Percentiles rank a stretch among this genome's conserved stretches.
Conservation (phyloP, 495 filamentous ascomycete species). For the Hypoxylon rickii region DNA sequence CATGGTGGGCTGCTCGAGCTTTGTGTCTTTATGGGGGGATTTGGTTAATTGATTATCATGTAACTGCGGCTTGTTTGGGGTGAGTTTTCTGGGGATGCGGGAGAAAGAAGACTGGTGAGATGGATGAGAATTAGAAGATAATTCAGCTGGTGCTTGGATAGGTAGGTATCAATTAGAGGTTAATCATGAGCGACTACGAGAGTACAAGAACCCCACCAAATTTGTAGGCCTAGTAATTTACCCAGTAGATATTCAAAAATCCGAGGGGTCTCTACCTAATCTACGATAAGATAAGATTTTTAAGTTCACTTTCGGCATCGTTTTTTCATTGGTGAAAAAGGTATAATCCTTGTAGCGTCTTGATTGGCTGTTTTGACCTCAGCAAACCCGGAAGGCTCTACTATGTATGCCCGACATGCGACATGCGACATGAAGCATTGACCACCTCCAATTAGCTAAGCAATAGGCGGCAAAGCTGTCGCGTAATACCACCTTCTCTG, state of each 20-base stretch:
- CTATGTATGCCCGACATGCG: too few relatives aligned
- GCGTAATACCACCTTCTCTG: slow-evolving; percentile 26
- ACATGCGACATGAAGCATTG: slow-evolving; percentile 17
- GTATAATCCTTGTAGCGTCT: neutral
- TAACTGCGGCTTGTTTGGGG: too few relatives aligned
- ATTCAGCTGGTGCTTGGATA: neutral
- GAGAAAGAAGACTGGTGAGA: too few relatives aligned
- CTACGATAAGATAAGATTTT: slow-evolving; percentile 26
- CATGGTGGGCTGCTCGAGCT: slow-evolving; percentile 58
- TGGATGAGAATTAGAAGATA: too few relatives aligned
- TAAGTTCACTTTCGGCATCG: neutral
- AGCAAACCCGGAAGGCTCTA: slow-evolving; percentile 23
- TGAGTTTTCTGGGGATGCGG: too few relatives aligned
- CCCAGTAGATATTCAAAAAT: too few relatives aligned
- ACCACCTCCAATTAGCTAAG: slow-evolving; percentile 26
- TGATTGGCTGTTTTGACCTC: slow-evolving; percentile 23
- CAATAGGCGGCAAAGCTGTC: slow-evolving; percentile 42
- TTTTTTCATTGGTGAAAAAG: slow-evolving; percentile 16
- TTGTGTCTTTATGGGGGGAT: neutral
- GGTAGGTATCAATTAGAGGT: neutral
- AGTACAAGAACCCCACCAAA: slow-evolving; percentile 36
- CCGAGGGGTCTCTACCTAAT: slow-evolving; percentile 24
- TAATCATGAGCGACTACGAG: neutral
- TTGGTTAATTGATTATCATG: too few relatives aligned
- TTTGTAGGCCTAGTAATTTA: too few relatives aligned